Conservation (phyloP, 2,329 filamentous ascomycete species). For the Eurotiales sp. region DNA sequence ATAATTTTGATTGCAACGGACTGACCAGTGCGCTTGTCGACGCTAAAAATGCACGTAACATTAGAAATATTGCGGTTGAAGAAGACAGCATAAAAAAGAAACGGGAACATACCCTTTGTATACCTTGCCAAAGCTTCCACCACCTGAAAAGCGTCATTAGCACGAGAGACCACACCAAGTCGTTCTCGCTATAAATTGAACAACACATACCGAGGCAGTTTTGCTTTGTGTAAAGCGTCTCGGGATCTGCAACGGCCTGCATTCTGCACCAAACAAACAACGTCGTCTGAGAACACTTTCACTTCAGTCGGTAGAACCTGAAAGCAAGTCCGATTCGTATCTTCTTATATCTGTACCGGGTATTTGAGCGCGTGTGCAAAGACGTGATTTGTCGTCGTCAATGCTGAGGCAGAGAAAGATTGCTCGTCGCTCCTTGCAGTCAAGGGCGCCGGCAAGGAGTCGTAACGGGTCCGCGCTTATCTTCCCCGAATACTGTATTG, state of each 20-base stretch:
- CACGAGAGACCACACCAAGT: neutral
- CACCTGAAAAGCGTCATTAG: slow-evolving; percentile 54
- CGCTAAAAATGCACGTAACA: slow-evolving; percentile 48
- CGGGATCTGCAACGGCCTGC: slow-evolving; percentile 69
- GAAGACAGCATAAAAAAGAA: slow-evolving; percentile 10
- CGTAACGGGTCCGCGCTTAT: neutral
- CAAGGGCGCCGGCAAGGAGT: slow-evolving; percentile 16
- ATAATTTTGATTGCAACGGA: slow-evolving; percentile 98
- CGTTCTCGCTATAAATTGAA: neutral
- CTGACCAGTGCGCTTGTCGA: slow-evolving; percentile 89
- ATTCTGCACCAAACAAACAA: slow-evolving; percentile 22
- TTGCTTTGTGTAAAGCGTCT: slow-evolving; percentile 89
- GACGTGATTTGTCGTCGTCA: neutral
- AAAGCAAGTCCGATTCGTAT: neutral
- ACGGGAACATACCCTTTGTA: slow-evolving; percentile 75
- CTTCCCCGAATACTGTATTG: neutral
- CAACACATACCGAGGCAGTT: slow-evolving; percentile 69
- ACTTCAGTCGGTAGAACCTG: neutral
- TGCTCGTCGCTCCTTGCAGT: slow-evolving; percentile 11
- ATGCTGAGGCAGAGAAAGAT: neutral
- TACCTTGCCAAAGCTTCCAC: slow-evolving; percentile 96
- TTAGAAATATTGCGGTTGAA: slow-evolving; percentile 2
- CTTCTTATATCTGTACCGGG: neutral
- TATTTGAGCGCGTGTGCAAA: neutral
- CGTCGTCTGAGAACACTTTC: neutral